Conservation (phyloP, 129 eudicot species). For the Flaveria trinervia region DNA sequence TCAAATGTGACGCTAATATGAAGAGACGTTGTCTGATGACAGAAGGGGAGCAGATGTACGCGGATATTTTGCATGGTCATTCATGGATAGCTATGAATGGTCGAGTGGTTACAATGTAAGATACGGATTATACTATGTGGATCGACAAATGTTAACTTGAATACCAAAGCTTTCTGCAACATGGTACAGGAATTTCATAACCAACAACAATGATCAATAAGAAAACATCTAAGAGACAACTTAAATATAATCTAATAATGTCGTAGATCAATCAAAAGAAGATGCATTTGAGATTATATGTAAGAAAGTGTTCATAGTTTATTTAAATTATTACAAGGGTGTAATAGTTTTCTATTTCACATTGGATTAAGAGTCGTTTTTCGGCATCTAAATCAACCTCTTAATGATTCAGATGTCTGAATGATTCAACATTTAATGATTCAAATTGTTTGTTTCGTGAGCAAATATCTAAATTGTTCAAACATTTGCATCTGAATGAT, state of each 20-base stretch:
- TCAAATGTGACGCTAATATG: not conserved
- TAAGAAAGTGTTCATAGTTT: too few relatives aligned
- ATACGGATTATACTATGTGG: constrained; percentile 66
- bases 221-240: not conserved
- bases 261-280: not conserved
- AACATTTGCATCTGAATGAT: too few relatives aligned
- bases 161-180: constrained; percentile 62
- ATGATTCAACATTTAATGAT: too few relatives aligned
- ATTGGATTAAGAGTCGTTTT: too few relatives aligned
- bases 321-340: too few relatives aligned
- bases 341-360: too few relatives aligned
- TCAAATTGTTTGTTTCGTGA: too few relatives aligned
- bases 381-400: too few relatives aligned
- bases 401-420: too few relatives aligned
- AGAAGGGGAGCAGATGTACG: constrained; percentile 79
- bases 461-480: too few relatives aligned
- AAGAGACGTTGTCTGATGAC: not conserved
- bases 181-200: constrained; percentile 25
- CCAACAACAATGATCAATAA: constrained; percentile 28
- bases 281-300: not conserved
- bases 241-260: too few relatives aligned
- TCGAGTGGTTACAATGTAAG: constrained; percentile 41
- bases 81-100: constrained; percentile 83
- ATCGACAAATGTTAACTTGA: constrained; percentile 47
- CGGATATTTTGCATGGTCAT: constrained; percentile 71